Evolutionary conservation across 2,329 filamentous ascomycete species (phyloP), one percentile per base, ranked within the genome.

Genomic region (Fusarium austroafricanum): DNA sequence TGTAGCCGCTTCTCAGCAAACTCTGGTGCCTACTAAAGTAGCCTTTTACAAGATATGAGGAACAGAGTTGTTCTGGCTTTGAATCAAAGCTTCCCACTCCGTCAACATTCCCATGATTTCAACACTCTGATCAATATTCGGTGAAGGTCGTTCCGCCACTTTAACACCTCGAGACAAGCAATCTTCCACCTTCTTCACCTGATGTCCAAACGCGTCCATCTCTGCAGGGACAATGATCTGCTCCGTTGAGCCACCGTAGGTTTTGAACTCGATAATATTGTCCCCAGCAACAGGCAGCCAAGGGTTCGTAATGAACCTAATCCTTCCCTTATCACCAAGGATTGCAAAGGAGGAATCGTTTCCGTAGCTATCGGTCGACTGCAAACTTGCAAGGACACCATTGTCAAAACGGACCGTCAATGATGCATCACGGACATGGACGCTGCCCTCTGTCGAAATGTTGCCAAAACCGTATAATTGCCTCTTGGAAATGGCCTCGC

Each of bases 351-450:
- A 61, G 2, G 37, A 54, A 3, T 61, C 58, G 5, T 61, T 61
- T 1, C 58, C 58, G 11, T 61, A 61, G 14, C 55, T 61, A 12
- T 61, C 58, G 4, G 55, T 61, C 10, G 55, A 61, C 5, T 61
- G 55, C 3, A 61, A 10, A 7, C 17, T 61, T 12, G 58, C 58
- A 2, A 61, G 39, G 4, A 61, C 45, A 1, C 58, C 55, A 1
- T 61, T 61, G 10, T 26, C 21, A 5, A 61, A 61, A 2, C 58
- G 58, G 5, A 61, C 39, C 10, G 45, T 61, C 2, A 61, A 7
- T 5, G 58, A 61, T 10, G 58, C 58, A n/a, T 61, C 58, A 10
- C 58, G 55, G 6, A 61, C 45, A 5, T 61, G 55, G 0, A 61
- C 28, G 2, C 55, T 61, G 1, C 46, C 46, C 0, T 61, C 28